phyloP scores from a whole-genome alignment of 1,284 basidiomycete species.

The Rhodofomes roseus region DNA sequence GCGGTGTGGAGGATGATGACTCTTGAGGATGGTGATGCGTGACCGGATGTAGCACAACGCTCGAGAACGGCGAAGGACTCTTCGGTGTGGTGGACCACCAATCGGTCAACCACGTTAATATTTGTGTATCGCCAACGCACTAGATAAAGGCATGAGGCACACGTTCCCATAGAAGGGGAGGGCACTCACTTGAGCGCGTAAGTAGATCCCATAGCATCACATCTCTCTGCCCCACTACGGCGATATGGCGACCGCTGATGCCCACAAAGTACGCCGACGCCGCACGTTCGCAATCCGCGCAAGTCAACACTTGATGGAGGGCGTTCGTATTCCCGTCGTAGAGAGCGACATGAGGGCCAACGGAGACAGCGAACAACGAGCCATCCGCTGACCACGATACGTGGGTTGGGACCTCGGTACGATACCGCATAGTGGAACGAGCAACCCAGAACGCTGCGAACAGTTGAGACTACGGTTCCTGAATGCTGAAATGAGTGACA shows the following conservation, averaged over 20 bases:
- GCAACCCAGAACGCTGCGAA: constrained; percentile 72
- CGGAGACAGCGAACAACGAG: constrained; percentile 78
- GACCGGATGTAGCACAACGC: constrained; percentile 25
- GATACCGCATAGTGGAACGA: constrained; percentile 70
- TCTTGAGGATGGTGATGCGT: constrained; percentile 32
- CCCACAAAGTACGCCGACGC: constrained; percentile 64
- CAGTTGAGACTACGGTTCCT: not conserved
- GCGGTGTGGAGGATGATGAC: constrained; percentile 46
- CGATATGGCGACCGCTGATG: constrained; percentile 57
- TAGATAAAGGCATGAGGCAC: constrained; percentile 22
- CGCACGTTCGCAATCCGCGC: constrained; percentile 46
- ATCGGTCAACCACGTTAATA: constrained; percentile 33
- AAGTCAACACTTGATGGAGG: constrained; percentile 63
- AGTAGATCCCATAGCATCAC: constrained; percentile 83
- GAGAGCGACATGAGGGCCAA: constrained; percentile 68
- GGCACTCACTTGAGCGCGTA: constrained; percentile 57
- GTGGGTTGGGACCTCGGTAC: constrained; percentile 61
- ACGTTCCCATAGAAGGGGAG: not conserved
- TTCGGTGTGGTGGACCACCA: constrained; percentile 53
- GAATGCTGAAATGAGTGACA: constrained; percentile 14
- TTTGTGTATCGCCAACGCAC: constrained; percentile 58
- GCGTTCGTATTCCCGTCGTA: constrained; percentile 74
- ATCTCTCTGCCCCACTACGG: constrained; percentile 47
- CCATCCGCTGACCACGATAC: constrained; percentile 84
- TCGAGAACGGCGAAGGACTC: constrained; percentile 59